These are phyloP conservation scores for Ceriops decandra DNA, from an alignment of 345 rosid genomes.

Conservation along the genomic window DNA sequence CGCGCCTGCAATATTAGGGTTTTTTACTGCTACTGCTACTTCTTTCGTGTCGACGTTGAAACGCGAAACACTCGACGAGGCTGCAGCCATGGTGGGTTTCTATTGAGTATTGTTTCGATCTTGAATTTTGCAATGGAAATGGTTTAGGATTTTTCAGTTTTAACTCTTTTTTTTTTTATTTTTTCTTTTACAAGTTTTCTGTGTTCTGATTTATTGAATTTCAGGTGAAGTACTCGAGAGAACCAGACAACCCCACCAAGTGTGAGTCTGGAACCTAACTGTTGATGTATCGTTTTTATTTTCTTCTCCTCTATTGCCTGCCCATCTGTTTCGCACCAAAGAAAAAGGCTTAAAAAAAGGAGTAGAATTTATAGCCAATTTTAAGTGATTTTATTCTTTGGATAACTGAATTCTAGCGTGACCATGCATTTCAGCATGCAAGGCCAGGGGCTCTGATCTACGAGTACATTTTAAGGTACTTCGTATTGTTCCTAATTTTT, in stretches of 20 bases:
- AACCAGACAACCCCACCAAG: conserved; percentile 73
- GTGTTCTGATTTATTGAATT: conserved; percentile 11
- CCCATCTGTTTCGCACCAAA: too few species aligned
- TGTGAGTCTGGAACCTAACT: conserved; percentile 31
- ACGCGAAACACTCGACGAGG: neutral
- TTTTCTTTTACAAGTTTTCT: neutral
- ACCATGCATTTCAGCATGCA: conserved; percentile 50
- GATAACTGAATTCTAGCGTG: neutral
- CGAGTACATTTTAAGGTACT: conserved; percentile 77
- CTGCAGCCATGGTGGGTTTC: conserved; percentile 16
- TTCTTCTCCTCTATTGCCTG: neutral
- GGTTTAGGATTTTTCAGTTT: neutral
- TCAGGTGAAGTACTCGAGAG: conserved; percentile 74
- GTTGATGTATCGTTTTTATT: neutral
- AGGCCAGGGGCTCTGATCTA: conserved; percentile 70
- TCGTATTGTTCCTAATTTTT: neutral
- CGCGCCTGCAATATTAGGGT: neutral
- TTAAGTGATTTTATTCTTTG: neutral
- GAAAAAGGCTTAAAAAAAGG: too few species aligned
- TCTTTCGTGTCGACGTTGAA: neutral
- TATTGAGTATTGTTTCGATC: neutral
- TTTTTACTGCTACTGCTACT: neutral
- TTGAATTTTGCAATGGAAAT: too few species aligned
- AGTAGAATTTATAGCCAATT: too few species aligned
- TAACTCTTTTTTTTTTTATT: neutral